Percentiles rank a stretch among this genome's conserved stretches.
These are phyloP conservation scores for Eucalyptus grandis DNA, from an alignment of 345 rosid species.

Conservation along the genomic window DNA sequence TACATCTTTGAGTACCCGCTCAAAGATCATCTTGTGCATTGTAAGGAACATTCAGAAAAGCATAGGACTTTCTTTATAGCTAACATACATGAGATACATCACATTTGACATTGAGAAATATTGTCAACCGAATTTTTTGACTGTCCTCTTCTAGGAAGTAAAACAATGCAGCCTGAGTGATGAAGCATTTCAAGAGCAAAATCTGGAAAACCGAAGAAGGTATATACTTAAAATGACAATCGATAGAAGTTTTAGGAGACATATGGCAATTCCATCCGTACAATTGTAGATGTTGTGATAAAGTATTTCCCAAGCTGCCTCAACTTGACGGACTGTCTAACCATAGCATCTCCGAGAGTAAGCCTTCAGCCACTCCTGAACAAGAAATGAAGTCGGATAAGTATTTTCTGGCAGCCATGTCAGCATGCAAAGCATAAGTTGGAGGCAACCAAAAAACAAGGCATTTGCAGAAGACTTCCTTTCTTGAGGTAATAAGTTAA, in stretches of 20 bases:
- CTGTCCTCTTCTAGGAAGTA: not conserved
- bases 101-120: not conserved
- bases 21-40: not conserved
- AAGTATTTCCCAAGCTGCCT: slow-evolving; percentile 79
- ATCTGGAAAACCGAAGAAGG: not conserved
- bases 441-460: not conserved
- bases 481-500: not conserved
- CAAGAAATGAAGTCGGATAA: not conserved
- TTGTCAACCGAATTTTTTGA: not conserved
- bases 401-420: not conserved
- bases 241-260: slow-evolving; percentile 2
- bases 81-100: not conserved
- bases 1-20: not conserved
- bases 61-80: not conserved
- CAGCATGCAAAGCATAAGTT: not conserved
- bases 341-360: slow-evolving; percentile 76
- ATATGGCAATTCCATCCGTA: slow-evolving; percentile 67
- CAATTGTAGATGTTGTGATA: slow-evolving; percentile 74
- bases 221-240: not conserved
- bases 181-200: not conserved
- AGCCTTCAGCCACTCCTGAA: slow-evolving; percentile 76
- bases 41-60: not conserved
- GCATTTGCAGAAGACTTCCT: not conserved
- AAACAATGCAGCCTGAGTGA: not conserved
- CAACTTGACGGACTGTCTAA: slow-evolving; percentile 36